Conservation (phyloP, 768 basidiomycete species). For the Boletus pseudopeckii region DNA sequence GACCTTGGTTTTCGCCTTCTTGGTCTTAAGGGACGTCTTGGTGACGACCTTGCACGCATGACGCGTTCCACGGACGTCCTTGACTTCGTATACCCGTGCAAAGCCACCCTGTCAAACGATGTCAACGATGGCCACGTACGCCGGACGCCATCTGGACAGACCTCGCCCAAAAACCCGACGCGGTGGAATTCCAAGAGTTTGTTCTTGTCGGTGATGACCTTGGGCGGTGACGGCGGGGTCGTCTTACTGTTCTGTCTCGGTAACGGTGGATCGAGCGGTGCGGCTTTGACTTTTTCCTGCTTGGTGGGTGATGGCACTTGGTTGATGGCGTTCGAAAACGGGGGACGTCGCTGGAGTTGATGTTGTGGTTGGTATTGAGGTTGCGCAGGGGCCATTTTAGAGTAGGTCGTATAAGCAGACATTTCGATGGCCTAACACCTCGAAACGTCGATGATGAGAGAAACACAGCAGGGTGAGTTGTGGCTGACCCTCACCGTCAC, state of each 20-base stretch:
- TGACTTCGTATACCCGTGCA: constrained; percentile 94
- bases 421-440: constrained; percentile 49
- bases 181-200: constrained; percentile 58
- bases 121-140: not conserved
- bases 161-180: constrained; percentile 88
- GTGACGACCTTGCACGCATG: constrained; percentile 93
- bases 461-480: not conserved
- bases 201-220: constrained; percentile 64
- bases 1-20: constrained; percentile 97
- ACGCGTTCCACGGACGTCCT: constrained; percentile 58
- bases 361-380: constrained; percentile 9
- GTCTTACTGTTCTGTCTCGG: constrained; percentile 82
- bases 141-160: constrained; percentile 23
- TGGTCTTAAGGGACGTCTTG: constrained; percentile 88
- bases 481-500: constrained; percentile 14
- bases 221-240: constrained; percentile 77
- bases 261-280: constrained; percentile 58
- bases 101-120: constrained; percentile 69
- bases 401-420: constrained; percentile 37
- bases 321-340: constrained; percentile 42
- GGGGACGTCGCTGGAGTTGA: constrained; percentile 35
- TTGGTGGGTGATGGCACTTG: constrained; percentile 36
- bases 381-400: constrained; percentile 25
- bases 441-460: constrained; percentile 21
- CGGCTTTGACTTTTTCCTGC: constrained; percentile 37